Percentiles rank a stretch among this genome's conserved stretches.
Evolutionary conservation across 176 grass and related monocot species (phyloP).

Genomic region (Bothriochloa decipiens): DNA sequence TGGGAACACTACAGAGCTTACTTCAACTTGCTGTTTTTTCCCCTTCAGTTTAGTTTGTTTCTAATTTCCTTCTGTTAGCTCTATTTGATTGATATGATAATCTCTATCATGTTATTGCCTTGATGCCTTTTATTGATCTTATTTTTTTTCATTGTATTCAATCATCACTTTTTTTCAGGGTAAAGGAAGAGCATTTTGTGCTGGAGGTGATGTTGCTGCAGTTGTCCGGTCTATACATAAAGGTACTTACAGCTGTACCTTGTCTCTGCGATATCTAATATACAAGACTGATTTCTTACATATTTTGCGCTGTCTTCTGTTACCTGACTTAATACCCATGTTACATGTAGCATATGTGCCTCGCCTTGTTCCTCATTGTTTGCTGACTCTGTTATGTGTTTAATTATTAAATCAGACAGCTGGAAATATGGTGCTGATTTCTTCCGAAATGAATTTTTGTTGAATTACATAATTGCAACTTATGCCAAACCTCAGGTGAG

Average conservation of each 20-base stretch:
- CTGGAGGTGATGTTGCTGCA: slow-evolving; percentile 90
- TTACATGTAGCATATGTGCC: slow-evolving; percentile 23
- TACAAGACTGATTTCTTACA: slow-evolving; percentile 6
- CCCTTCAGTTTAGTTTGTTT: background rate
- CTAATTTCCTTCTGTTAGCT: slow-evolving; percentile 16
- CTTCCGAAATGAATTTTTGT: slow-evolving; percentile 75
- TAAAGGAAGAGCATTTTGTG: slow-evolving; percentile 97
- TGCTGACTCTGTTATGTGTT: slow-evolving; percentile 26
- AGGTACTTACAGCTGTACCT: slow-evolving; percentile 49
- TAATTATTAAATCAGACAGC: slow-evolving; percentile 57
- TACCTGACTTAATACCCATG: slow-evolving; percentile 13
- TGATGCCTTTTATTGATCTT: background rate
- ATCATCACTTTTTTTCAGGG: slow-evolving; percentile 62
- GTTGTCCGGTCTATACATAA: slow-evolving; percentile 53
- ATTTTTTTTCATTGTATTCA: background rate
- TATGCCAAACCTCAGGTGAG: slow-evolving; percentile 87
- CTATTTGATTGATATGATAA: slow-evolving; percentile 14
- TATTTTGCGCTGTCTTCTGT: slow-evolving; percentile 16
- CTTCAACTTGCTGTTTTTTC: background rate
- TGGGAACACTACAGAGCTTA: background rate
- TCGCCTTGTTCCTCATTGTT: slow-evolving; percentile 22
- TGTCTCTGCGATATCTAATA: background rate
- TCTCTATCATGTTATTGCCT: background rate
- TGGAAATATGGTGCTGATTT: slow-evolving; percentile 81
- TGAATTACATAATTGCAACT: slow-evolving; percentile 92